Evolutionary conservation across 2,329 filamentous ascomycete species (phyloP), one percentile per base, ranked within the genome.

Genomic region (Xylaria sp.): DNA sequence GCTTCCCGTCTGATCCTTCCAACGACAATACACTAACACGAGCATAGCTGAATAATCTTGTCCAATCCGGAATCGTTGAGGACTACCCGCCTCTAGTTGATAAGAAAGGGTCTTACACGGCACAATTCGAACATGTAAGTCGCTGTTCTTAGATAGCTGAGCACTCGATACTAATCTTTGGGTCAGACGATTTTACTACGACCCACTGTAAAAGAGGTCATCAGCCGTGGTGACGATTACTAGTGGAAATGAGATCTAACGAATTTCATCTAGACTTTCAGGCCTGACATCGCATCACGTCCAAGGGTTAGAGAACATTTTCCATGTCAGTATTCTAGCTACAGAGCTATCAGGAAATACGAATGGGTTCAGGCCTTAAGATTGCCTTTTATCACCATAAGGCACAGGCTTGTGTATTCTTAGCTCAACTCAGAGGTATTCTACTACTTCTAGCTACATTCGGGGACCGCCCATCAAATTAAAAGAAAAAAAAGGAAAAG

Each of bases 41-140:
- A 16, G 27, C 57, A 12, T 72, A 94, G 91, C 84, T 98, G 80
- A 97, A 97, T 82, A 95, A 91, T 77, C 86, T 98, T 50, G 93
- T 98, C 55, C 86, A 89, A 50, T 89, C 86, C 66, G 94, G 93
- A 67, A 92, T 98, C 74, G 93, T 98, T 51, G 93, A 98, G 82
- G 90, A 92, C 51, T 98, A 98, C 79, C 93, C 94, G 47, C 94
- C 94, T 35, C 84, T 98, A 75, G 91, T 92, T 74, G 94, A 98
- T 82, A 90, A 94, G 82, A 97, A 97, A 87, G 95, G 95, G 68
- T 97, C 93, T 29, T 97, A 97, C 81, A 97, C 94, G 29, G 95
- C 94, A 72, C 94, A 98, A 80, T 97, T 90, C 79, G 94, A 98
- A 85, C 94, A 98, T 84, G 94, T 97, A 83, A 87, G 92, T 88